phyloP scores from a whole-genome alignment of 768 basidiomycete genomes.

The Tulasnella sp. region DNA sequence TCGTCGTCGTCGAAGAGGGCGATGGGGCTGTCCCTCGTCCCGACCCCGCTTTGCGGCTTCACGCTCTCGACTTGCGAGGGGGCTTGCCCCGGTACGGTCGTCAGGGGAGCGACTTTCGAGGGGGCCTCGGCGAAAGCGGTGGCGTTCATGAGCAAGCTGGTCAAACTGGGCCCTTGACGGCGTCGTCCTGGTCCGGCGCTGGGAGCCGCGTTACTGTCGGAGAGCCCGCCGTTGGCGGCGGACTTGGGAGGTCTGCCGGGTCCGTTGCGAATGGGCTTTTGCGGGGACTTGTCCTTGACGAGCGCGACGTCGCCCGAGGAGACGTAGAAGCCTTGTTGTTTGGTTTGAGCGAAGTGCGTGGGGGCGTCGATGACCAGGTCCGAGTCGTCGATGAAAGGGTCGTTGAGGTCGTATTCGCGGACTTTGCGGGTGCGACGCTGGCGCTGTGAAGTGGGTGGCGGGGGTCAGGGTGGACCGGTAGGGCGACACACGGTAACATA shows the following conservation, averaged over 20 bases:
- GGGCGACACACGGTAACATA: conserved; percentile 12
- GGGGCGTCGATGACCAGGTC: conserved; percentile 85
- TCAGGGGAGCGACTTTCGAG: neutral
- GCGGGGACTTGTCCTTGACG: conserved; percentile 51
- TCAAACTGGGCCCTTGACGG: neutral
- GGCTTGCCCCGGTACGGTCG: neutral
- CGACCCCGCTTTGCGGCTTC: conserved; percentile 24
- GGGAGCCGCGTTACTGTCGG: neutral
- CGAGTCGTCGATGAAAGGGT: conserved; percentile 97
- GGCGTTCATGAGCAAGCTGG: conserved; percentile 1
- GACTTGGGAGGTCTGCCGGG: neutral
- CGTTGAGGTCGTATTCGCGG: conserved; percentile 82
- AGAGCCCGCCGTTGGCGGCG: neutral
- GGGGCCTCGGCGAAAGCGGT: conserved; percentile 5
- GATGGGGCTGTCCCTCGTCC: conserved; percentile 44
- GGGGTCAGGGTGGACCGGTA: conserved; percentile 10
- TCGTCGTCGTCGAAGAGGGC: conserved; percentile 30
- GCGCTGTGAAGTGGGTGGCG: conserved; percentile 24
- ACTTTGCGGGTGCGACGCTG: conserved; percentile 26
- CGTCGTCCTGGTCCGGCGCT: neutral
- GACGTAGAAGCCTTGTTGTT: conserved; percentile 89
- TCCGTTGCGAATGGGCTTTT: neutral
- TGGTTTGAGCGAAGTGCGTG: conserved; percentile 82
- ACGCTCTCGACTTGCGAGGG: neutral
- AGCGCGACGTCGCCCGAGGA: conserved; percentile 79